Base-by-base conservation (phyloP, 768 basidiomycete genomes). In the Psilocybe cyanescens region DNA sequence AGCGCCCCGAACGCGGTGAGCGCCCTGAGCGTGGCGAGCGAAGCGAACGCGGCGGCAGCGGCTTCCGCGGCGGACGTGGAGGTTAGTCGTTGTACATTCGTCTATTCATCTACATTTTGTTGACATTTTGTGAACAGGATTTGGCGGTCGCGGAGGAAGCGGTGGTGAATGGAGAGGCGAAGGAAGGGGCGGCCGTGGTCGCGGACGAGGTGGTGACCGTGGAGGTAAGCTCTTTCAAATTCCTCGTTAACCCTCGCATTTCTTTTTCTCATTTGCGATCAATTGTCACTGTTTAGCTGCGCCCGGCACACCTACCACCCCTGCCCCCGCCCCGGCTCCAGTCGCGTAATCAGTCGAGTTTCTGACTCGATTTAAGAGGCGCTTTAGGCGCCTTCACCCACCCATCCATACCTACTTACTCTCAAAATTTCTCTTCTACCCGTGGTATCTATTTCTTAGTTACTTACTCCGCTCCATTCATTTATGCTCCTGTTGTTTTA, bases 161-260 rank as follows among this genome's bases (percentile, higher is more conserved):
- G 51, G 79, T 58, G 80, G 83, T 30, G 85, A 83, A 50, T 83
- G 81, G 78, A 79, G 84, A 58, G 80, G 79, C 46, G 78, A 62
- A 37, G 82, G 81, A 41, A 81, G 83, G 11, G 79, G 83, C 31
- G 72, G 75, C 24, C 67, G 73, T 35, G 72, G 74, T 56, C 76
- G 79, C 62, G 76, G 76, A 48, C 65, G 79, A 37, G 68, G 70
- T 12, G 55, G 45, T 52, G 79, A 81, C 24, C 72, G 71, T 50
- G 72, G 72, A 64, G 71, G 72, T 60, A 51, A 57, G 62, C 47
- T 52, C 16, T 17, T 16, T 44, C 3, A 9, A 28, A 4, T 19
- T 19, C 37, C 8, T 44, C 46, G 14, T 39, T 11, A 12, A 37
- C 3, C 33, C 31, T 45, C n/a, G 8, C 8, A 12, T 52, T 49